Base-by-base conservation (phyloP, 306 rosid species). In the Fagus crenata region DNA sequence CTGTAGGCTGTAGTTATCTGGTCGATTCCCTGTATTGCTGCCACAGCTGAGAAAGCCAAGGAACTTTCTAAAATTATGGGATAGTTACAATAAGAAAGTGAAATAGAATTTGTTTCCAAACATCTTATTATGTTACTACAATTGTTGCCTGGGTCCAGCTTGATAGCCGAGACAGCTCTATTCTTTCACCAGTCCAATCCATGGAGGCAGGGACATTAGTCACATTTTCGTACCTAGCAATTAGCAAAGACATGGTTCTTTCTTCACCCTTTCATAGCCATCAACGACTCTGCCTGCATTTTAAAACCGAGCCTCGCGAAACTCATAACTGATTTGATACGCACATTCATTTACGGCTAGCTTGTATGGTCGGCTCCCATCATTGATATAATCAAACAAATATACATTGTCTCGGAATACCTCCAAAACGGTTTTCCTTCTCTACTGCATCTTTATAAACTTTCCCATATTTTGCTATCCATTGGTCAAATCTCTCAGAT, bases 141-240 rank as follows among this genome's bases (percentile, higher is more conserved):
- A 1, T 6, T 36, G n/a, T 43, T 46, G 51, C 77, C 70, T 18
- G 81, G 80, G 15, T 78, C 42, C 7, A 7, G 11, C 36, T 75
- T 78, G 82, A 84, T 76, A 22, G 75, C 36, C n/a, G 80, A 78
- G 37, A 79, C 78, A 49, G 78, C 84, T 46, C 81, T 83, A 37
- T 68, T 17, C 49, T 69, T n/a, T 41, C 81, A n/a, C n/a, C n/a
- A n/a, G n/a, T 79, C 86, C 76, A 79, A 8, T 79, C 86, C 5
- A 79, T 32, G 60, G 43, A 7, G 13, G 78, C 42, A 58, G 86
- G 73, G 67, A 83, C 4, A 15, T 2, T 18, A 12, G 67, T 59
- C 13, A 73, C 14, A 35, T 53, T 74, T 43, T 67, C 77, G 51
- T 81, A 72, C 41, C 55, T 76, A 33, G n/a, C n/a, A n/a, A n/a